These are phyloP conservation scores for Saprolegnia parasitica DNA, from an alignment of 352 stramenopile species.

Conservation along the genomic window DNA sequence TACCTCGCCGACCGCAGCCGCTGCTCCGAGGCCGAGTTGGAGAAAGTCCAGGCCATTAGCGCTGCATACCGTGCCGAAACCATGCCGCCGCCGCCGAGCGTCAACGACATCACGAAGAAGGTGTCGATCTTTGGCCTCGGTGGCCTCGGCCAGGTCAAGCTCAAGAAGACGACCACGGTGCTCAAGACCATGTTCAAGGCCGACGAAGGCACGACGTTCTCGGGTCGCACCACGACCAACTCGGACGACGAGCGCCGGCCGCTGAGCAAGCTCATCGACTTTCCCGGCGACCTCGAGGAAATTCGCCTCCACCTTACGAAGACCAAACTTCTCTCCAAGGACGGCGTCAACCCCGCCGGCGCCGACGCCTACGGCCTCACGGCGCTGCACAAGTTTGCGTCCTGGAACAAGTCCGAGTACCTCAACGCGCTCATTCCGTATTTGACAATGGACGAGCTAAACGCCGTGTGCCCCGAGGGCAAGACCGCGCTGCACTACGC, in stretches of 20 bases:
- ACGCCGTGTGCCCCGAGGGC: conserved; percentile 32
- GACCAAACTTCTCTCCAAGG: neutral
- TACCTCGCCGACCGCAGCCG: conserved; percentile 29
- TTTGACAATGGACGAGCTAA: conserved; percentile 30
- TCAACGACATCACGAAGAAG: conserved; percentile 26
- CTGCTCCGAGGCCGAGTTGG: conserved; percentile 23
- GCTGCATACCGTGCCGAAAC: conserved; percentile 20
- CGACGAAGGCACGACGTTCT: conserved; percentile 27
- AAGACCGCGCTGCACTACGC: conserved; percentile 41
- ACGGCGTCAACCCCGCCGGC: conserved; percentile 33
- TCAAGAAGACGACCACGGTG: conserved; percentile 34
- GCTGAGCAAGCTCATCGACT: conserved; percentile 41
- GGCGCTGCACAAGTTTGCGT: conserved; percentile 43
- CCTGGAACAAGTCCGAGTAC: conserved; percentile 40
- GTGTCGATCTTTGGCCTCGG: conserved; percentile 30
- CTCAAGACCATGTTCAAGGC: conserved; percentile 39
- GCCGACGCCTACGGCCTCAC: conserved; percentile 37
- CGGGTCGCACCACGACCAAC: neutral
- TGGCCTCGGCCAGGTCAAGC: conserved; percentile 32
- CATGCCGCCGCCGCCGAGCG: neutral
- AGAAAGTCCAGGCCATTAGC: conserved; percentile 22
- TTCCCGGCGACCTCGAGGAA: conserved; percentile 37
- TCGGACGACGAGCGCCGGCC: conserved; percentile 28
- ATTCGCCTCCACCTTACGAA: conserved; percentile 32
- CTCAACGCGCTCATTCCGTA: conserved; percentile 35